phyloP scores from a whole-genome alignment of 495 filamentous ascomycete genomes.

The Neurospora intermedia region DNA sequence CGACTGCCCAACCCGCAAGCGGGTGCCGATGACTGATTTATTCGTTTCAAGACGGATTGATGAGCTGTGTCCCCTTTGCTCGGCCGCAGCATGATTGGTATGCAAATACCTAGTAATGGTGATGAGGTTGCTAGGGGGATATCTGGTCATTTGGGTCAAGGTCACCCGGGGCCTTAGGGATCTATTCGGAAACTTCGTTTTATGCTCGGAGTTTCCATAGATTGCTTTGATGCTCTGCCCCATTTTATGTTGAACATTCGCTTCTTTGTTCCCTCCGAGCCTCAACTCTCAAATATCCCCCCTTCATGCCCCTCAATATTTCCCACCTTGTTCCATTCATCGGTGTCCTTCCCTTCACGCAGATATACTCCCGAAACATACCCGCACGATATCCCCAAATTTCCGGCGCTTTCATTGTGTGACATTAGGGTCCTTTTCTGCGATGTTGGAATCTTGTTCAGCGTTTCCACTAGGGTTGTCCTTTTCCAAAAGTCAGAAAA shows the following conservation, averaged over 20 bases:
- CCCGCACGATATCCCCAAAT: background rate
- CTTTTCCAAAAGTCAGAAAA: background rate
- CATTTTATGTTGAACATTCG: background rate
- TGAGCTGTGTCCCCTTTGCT: background rate
- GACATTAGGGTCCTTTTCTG: no score
- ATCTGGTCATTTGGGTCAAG: background rate
- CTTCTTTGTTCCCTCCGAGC: no score
- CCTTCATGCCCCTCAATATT: no score
- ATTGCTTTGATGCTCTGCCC: accelerated
- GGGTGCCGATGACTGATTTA: background rate
- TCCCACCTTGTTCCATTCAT: background rate
- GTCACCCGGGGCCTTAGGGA: background rate
- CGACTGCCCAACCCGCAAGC: background rate
- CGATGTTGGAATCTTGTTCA: no score
- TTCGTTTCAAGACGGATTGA: background rate
- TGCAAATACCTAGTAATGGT: no score
- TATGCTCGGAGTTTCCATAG: background rate
- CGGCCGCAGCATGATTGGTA: no score
- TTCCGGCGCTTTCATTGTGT: no score
- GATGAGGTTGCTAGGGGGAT: background rate
- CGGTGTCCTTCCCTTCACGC: background rate
- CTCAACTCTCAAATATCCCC: background rate
- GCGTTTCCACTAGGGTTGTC: no score
- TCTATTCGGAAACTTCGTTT: background rate
- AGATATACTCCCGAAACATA: background rate